Conservation (phyloP, 75 land plant species). For the Azolla pinnata region DNA sequence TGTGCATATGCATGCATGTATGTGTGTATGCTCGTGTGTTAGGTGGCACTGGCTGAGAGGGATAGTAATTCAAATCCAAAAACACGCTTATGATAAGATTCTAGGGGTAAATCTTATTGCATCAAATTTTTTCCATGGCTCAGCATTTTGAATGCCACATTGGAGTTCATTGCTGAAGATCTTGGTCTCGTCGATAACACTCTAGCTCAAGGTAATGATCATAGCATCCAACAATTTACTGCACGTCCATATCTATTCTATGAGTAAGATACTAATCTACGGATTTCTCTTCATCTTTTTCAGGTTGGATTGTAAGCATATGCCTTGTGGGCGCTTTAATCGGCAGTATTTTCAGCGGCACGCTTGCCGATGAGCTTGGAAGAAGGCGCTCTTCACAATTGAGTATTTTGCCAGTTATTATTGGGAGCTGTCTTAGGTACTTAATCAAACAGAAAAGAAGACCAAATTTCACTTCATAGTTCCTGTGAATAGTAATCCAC, state of each 20-base stretch:
- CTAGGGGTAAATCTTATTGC: too few species aligned
- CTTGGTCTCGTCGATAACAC: constrained; percentile 77
- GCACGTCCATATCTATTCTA: too few species aligned
- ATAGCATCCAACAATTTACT: too few species aligned
- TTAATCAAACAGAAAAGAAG: too few species aligned
- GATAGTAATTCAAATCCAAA: too few species aligned
- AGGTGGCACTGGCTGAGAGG: too few species aligned
- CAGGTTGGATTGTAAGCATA: constrained; percentile 82
- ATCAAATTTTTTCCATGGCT: constrained; percentile 1
- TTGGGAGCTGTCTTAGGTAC: constrained; percentile 54
- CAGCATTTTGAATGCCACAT: constrained; percentile 90
- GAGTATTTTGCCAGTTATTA: constrained; percentile 69
- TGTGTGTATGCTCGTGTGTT: too few species aligned
- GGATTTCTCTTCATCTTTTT: too few species aligned
- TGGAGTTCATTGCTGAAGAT: constrained; percentile 67
- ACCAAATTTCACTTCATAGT: too few species aligned
- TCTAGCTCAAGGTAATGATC: constrained; percentile 59
- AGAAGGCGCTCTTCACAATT: constrained; percentile 73
- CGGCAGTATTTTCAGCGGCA: constrained; percentile 77
- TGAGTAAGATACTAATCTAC: too few species aligned
- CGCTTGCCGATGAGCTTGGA: constrained; percentile 72
- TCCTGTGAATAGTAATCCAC: neutral
- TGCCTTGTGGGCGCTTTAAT: constrained; percentile 72
- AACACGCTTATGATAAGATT: too few species aligned
- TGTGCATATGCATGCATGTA: too few species aligned